phyloP scores from a whole-genome alignment of 345 rosid species.

The Cardamine resedifolia region DNA sequence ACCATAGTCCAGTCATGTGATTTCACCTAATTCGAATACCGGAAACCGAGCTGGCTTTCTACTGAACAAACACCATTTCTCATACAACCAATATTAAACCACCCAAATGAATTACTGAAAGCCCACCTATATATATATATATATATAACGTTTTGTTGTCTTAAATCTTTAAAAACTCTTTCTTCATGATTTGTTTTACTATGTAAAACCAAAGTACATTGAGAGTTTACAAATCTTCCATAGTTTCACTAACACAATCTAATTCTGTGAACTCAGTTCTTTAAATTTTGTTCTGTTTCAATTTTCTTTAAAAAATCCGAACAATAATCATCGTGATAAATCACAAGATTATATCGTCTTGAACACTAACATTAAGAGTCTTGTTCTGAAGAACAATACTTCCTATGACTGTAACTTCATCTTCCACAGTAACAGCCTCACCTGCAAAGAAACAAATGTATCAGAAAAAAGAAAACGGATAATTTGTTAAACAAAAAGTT shows the following conservation, averaged over 20 bases:
- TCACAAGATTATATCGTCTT: slow-evolving; percentile 73
- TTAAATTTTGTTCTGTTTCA: background rate
- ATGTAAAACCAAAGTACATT: background rate
- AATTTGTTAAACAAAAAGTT: background rate
- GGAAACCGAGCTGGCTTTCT: no score
- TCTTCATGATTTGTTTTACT: background rate
- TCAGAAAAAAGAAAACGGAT: background rate
- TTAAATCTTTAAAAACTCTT: background rate
- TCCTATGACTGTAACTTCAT: slow-evolving; percentile 66
- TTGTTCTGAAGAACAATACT: slow-evolving; percentile 83
- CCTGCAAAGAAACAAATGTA: slow-evolving; percentile 46
- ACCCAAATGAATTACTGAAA: no score
- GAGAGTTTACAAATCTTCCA: slow-evolving; percentile 7
- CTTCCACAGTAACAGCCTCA: slow-evolving; percentile 79
- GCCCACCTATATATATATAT: no score
- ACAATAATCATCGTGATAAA: background rate
- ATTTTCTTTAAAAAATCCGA: background rate
- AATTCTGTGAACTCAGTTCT: slow-evolving; percentile 11
- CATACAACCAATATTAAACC: no score
- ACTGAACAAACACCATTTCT: no score
- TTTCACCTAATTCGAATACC: no score
- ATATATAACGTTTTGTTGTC: no score
- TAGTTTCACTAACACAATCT: background rate
- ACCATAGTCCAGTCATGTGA: no score
- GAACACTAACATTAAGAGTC: slow-evolving; percentile 59